Conservation (phyloP, 23 red algal species). For the Gracilaria caudata region DNA sequence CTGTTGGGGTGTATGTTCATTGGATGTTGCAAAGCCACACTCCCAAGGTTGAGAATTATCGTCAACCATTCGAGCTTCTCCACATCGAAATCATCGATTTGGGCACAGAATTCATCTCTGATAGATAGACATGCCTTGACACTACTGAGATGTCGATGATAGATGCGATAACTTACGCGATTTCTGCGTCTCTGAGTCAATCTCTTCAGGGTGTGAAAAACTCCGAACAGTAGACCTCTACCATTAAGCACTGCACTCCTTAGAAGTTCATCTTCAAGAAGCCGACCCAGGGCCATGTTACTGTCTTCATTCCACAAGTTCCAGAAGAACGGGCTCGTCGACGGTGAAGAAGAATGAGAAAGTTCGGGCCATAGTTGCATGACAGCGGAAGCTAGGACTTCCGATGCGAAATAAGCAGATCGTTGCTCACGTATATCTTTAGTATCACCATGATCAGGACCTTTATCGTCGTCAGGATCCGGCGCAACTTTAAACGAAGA, state of each 20-base stretch:
- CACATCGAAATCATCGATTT: conserved; percentile 28
- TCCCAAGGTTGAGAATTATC: conserved; percentile 13
- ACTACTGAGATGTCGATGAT: conserved; percentile 18
- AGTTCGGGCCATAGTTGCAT: conserved; percentile 31
- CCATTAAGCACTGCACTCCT: conserved; percentile 9
- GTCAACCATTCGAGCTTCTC: conserved; percentile 56
- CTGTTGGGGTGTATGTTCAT: neutral
- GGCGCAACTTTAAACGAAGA: neutral
- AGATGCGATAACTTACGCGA: neutral
- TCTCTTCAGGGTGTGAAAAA: neutral
- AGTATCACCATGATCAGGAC: neutral
- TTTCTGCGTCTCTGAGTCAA: neutral
- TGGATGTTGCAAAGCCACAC: conserved; percentile 1
- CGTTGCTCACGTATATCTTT: neutral
- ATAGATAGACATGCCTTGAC: conserved; percentile 5
- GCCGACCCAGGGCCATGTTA: neutral
- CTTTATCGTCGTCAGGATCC: neutral
- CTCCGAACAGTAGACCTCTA: conserved; percentile 7
- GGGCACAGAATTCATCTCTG: conserved; percentile 24
- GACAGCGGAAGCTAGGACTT: conserved; percentile 36
- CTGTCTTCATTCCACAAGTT: conserved; percentile 23
- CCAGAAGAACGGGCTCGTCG: conserved; percentile 36
- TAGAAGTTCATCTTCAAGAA: conserved; percentile 14
- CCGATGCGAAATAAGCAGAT: conserved; percentile 2
- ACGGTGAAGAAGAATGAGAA: neutral